These are phyloP conservation scores for Saccharomycopsis oosterbeekiorum DNA, from an alignment of 805 yeast genomes.

Conservation along the genomic window DNA sequence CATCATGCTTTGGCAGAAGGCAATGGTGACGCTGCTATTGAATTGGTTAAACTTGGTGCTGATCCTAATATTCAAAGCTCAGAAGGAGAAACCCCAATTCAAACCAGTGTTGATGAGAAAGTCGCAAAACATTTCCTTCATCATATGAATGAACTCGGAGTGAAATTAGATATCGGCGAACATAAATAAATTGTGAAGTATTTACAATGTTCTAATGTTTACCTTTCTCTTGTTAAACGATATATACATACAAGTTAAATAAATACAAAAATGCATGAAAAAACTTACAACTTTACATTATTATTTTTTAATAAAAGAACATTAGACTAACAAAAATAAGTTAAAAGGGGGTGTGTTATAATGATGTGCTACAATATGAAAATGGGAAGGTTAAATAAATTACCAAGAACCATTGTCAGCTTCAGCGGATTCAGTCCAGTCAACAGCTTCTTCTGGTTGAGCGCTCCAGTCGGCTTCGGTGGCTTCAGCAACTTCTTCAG, in stretches of 20 bases:
- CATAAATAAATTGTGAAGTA: neutral
- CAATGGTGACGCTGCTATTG: constrained; percentile 62
- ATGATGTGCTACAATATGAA: neutral
- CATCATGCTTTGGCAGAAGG: constrained; percentile 93
- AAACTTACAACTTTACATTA: neutral
- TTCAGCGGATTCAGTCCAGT: constrained; percentile 44
- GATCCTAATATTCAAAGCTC: constrained; percentile 37
- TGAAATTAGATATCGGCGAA: neutral
- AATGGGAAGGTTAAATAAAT: constrained; percentile 6
- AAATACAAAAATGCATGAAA: neutral
- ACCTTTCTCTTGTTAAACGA: no score
- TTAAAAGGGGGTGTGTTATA: neutral
- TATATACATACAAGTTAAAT: no score
- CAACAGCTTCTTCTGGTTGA: constrained; percentile 56
- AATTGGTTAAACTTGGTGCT: constrained; percentile 58
- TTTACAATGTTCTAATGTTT: no score
- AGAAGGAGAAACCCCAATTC: constrained; percentile 46
- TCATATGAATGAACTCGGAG: constrained; percentile 8
- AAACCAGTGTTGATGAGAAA: constrained; percentile 47
- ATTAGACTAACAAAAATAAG: constrained; percentile 10
- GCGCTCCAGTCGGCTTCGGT: constrained; percentile 65
- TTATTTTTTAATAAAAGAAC: constrained; percentile 3
- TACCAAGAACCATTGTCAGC: constrained; percentile 23
- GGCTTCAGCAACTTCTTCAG: constrained; percentile 53
- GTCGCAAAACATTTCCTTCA: constrained; percentile 31